These are phyloP conservation scores for Eucalyptus cloeziana DNA, from an alignment of 345 rosid genomes.

Conservation along the genomic window DNA sequence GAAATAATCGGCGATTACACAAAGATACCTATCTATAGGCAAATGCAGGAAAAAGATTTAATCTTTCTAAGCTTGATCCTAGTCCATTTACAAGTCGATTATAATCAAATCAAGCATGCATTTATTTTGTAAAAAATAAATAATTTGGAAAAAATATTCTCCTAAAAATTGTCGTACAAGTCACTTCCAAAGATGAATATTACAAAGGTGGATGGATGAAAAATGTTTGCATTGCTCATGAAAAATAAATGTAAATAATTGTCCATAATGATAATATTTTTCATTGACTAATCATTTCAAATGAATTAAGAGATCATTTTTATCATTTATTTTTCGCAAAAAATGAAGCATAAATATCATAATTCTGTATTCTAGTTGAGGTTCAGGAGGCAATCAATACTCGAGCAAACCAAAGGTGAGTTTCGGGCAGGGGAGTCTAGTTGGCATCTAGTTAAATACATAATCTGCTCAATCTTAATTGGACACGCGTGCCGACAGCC, in stretches of 20 bases:
- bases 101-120: not conserved
- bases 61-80: not conserved
- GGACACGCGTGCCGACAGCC: not conserved
- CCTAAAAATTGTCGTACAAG: fast-evolving
- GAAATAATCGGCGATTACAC: not conserved
- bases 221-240: not conserved
- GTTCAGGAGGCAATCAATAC: not conserved
- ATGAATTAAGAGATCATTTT: not conserved
- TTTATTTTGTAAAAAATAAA: not conserved
- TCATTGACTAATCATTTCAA: not conserved
- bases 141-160: not conserved
- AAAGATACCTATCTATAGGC: not conserved
- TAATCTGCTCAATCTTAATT: not conserved
- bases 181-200: not conserved
- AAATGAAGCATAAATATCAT: fast-evolving
- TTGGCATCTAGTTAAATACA: not conserved
- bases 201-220: not conserved
- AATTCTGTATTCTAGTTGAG: not conserved
- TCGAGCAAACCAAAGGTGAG: not conserved
- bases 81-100: not conserved
- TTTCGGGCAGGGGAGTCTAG: not conserved
- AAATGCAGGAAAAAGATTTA: not conserved
- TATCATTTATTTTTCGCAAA: not conserved
- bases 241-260: not conserved
- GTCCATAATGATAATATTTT: not conserved